Percentiles rank a stretch among this genome's conserved stretches.
These are phyloP conservation scores for Nicotiana paniculata DNA, from an alignment of 257 asterid genomes.

Conservation along the genomic window DNA sequence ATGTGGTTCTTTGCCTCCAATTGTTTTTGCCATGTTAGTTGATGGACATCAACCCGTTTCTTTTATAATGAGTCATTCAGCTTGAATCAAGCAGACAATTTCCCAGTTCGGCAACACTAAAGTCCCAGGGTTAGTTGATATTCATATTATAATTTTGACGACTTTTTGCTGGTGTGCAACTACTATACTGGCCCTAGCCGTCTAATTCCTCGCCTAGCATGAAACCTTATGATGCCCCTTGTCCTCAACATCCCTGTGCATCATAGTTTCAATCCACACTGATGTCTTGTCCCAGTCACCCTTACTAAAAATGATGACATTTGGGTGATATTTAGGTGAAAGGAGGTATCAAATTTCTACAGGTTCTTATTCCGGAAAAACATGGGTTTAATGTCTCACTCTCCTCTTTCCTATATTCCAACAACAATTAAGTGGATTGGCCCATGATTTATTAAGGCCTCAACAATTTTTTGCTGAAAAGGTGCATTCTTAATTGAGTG, in stretches of 20 bases:
- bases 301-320: not conserved
- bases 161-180: not conserved
- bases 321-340: not conserved
- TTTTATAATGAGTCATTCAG: not conserved
- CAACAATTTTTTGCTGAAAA: not conserved
- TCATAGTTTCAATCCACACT: not conserved
- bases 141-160: not conserved
- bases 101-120: not conserved
- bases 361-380: not conserved
- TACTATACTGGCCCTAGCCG: not conserved
- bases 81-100: not conserved
- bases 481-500: not conserved
- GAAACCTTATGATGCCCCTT: not conserved
- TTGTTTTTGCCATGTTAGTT: not conserved
- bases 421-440: not conserved
- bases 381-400: not conserved
- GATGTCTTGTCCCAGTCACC: conserved; percentile 1
- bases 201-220: not conserved
- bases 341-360: not conserved
- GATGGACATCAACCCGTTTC: not conserved
- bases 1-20: not conserved
- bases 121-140: not conserved
- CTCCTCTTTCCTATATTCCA: not conserved
- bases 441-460: not conserved
- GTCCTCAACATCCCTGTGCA: not conserved